Conservation (phyloP, 2,329 filamentous ascomycete species). For the Pseudofabraea citricarpa region DNA sequence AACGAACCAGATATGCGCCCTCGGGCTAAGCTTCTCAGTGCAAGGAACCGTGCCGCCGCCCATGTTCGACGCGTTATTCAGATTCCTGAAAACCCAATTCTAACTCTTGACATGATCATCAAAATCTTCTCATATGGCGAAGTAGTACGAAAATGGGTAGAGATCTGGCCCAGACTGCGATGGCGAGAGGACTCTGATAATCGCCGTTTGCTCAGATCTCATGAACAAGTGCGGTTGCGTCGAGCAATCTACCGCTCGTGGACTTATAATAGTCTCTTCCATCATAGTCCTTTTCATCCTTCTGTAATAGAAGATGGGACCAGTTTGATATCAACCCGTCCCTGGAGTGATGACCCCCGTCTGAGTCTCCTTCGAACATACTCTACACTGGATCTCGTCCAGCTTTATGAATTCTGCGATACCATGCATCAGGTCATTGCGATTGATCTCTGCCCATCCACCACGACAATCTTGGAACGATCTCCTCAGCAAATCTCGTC, state of each 20-base stretch:
- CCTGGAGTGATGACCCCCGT: slow-evolving; percentile 18
- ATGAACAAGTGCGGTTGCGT: slow-evolving; percentile 23
- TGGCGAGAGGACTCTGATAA: slow-evolving; percentile 25
- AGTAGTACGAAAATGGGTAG: slow-evolving; percentile 24
- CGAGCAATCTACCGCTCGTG: slow-evolving; percentile 26
- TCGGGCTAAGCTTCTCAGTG: slow-evolving; percentile 21
- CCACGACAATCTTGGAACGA: slow-evolving; percentile 21
- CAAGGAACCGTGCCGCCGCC: slow-evolving; percentile 21
- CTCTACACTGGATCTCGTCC: slow-evolving; percentile 20
- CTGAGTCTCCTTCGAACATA: slow-evolving; percentile 22
- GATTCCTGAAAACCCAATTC: slow-evolving; percentile 13
- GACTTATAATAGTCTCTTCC: slow-evolving; percentile 26
- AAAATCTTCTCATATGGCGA: slow-evolving; percentile 26
- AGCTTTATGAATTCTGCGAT: slow-evolving; percentile 23
- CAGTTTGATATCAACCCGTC: neutral
- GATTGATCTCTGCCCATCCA: slow-evolving; percentile 24
- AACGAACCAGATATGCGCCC: slow-evolving; percentile 21
- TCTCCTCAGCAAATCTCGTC: slow-evolving; percentile 19
- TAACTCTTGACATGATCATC: slow-evolving; percentile 22
- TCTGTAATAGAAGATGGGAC: slow-evolving; percentile 6
- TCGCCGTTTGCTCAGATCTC: slow-evolving; percentile 20
- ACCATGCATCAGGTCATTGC: slow-evolving; percentile 23
- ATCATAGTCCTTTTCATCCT: slow-evolving; percentile 22
- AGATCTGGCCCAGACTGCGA: slow-evolving; percentile 25
- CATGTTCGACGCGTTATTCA: slow-evolving; percentile 19